phyloP scores from a whole-genome alignment of 2,329 filamentous ascomycete species.

The Neophaeococcomyces mojaviensis region DNA sequence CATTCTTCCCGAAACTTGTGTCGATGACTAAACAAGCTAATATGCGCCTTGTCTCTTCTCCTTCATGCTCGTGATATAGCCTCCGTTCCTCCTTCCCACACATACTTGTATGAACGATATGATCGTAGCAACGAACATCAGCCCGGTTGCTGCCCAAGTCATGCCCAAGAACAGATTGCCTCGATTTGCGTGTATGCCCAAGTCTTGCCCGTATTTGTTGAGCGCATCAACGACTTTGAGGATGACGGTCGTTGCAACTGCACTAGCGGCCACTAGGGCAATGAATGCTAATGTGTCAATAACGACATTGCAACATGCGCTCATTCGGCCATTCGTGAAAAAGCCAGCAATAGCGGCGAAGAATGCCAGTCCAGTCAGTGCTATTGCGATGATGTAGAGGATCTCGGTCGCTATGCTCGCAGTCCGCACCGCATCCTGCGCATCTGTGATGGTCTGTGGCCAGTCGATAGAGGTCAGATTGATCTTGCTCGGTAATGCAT shows the following conservation, averaged over 20 bases:
- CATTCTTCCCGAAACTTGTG: no score
- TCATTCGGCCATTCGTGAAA: background rate
- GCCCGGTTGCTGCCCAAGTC: slow-evolving; percentile 50
- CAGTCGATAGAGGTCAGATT: slow-evolving; percentile 48
- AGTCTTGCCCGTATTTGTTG: slow-evolving; percentile 45
- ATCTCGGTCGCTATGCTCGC: slow-evolving; percentile 49
- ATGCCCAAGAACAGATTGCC: slow-evolving; percentile 51
- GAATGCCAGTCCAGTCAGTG: slow-evolving; percentile 42
- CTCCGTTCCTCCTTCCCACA: slow-evolving; percentile 10
- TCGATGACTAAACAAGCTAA: no score
- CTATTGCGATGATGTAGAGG: slow-evolving; percentile 53
- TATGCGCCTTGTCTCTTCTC: slow-evolving; percentile 1
- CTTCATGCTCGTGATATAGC: slow-evolving; percentile 11
- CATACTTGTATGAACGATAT: slow-evolving; percentile 25
- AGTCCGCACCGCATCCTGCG: slow-evolving; percentile 43
- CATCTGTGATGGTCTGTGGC: slow-evolving; percentile 49
- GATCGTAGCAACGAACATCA: slow-evolving; percentile 26
- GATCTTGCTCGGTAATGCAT: slow-evolving; percentile 42
- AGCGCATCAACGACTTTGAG: slow-evolving; percentile 47
- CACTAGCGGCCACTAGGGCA: slow-evolving; percentile 63
- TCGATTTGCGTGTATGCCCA: slow-evolving; percentile 43
- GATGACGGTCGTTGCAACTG: slow-evolving; percentile 59
- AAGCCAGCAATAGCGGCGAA: slow-evolving; percentile 37
- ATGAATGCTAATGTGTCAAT: slow-evolving; percentile 40
- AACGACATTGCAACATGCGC: slow-evolving; percentile 4